Percentiles rank a stretch among this genome's conserved stretches.
Evolutionary conservation across 345 rosid species (phyloP).

Genomic region (Durio zibethinus): DNA sequence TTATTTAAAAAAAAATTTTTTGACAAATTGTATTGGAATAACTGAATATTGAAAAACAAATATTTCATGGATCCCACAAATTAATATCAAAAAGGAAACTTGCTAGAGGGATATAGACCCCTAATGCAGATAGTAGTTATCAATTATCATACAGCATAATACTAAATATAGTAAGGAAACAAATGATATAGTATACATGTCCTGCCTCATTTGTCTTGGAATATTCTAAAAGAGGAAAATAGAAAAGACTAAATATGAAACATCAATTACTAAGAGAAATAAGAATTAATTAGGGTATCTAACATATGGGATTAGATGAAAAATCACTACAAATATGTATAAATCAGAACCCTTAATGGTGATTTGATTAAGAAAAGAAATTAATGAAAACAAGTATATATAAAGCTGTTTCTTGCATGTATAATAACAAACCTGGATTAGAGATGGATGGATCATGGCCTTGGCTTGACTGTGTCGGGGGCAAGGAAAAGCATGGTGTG

Average conservation of each 20-base stretch:
- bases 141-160: too few species aligned
- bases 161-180: background rate
- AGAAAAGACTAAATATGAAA: background rate
- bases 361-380: background rate
- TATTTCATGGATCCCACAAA: background rate
- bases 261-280: background rate
- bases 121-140: too few species aligned
- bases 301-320: too few species aligned
- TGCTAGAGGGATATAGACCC: too few species aligned
- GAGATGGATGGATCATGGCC: background rate
- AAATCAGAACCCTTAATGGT: background rate
- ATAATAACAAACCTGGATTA: background rate
- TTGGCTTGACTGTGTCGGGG: background rate
- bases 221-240: background rate
- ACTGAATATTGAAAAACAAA: background rate
- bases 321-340: background rate
- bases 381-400: background rate
- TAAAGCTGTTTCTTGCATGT: background rate
- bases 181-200: background rate
- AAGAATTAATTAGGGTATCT: background rate
- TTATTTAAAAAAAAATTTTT: too few species aligned
- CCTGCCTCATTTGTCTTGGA: background rate
- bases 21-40: background rate
- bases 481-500: conserved; percentile 44
- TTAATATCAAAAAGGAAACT: background rate